phyloP scores from a whole-genome alignment of 1,284 basidiomycete species.

The Fereydounia khargensis region DNA sequence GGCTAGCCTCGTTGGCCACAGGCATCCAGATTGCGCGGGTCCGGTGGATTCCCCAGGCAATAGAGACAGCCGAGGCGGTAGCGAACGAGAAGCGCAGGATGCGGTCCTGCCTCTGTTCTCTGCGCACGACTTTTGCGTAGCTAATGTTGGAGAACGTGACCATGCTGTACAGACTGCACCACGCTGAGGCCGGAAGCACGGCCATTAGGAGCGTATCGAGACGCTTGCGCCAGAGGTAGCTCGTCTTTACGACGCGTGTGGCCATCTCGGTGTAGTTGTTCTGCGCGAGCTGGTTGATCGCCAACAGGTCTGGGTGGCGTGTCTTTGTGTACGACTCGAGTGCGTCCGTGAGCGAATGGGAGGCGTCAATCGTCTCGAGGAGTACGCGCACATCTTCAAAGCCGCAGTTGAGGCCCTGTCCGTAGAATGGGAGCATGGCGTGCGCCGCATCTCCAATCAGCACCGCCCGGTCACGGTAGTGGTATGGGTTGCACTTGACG shows the following conservation, averaged over 20 bases:
- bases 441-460: conserved; percentile 93
- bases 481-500: conserved; percentile 84
- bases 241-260: conserved; percentile 77
- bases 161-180: conserved; percentile 94
- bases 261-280: conserved; percentile 96
- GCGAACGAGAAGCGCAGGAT: no score
- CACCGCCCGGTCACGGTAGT: conserved; percentile 82
- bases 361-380: conserved; percentile 67
- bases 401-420: conserved; percentile 93
- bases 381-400: conserved; percentile 94
- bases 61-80: no score
- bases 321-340: conserved; percentile 74
- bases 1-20: no score
- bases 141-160: conserved; percentile 94
- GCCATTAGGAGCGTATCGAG: conserved; percentile 68
- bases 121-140: conserved; percentile 72
- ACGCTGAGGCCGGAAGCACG: conserved; percentile 72
- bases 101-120: conserved; percentile 65
- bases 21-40: no score
- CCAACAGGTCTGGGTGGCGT: conserved; percentile 80
- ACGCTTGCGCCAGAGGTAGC: conserved; percentile 76
- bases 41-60: no score
- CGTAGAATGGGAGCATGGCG: conserved; percentile 97
- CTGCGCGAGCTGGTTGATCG: conserved; percentile 88
- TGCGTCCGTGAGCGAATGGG: conserved; percentile 64